Conservation (phyloP, 306 rosid species). For the Medicago truncatula region MtrunA17r5.0-ANR NC_053045.1:33805001-33805500, state of each 20-base stretch:
- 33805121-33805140: slow-evolving; percentile 73
- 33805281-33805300: slow-evolving; percentile 88
- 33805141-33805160: slow-evolving; percentile 95
- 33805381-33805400: slow-evolving; percentile 96
- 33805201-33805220: slow-evolving; percentile 80
- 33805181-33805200: slow-evolving; percentile 66
- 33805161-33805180: slow-evolving; percentile 67
- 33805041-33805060: slow-evolving; percentile 80
- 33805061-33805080: slow-evolving; percentile 74
- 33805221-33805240: slow-evolving; percentile 76
- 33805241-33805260: slow-evolving; percentile 60
- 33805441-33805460: slow-evolving; percentile 60
- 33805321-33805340: slow-evolving; percentile 80
- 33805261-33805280: slow-evolving; percentile 52
- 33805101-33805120: slow-evolving; percentile 72
- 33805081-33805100: slow-evolving; percentile 83
- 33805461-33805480: slow-evolving; percentile 72
- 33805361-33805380: slow-evolving; percentile 93
- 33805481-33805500: slow-evolving; percentile 63
- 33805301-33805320: slow-evolving; percentile 86
- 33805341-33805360: slow-evolving; percentile 85
- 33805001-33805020: slow-evolving; percentile 69
- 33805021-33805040: slow-evolving; percentile 81
- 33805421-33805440: slow-evolving; percentile 72
- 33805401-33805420: slow-evolving; percentile 93